Percentiles rank a stretch among this genome's conserved stretches.
Evolutionary conservation across 768 basidiomycete species (phyloP).

Genomic region (Hydnomerulius pinastri): DNA sequence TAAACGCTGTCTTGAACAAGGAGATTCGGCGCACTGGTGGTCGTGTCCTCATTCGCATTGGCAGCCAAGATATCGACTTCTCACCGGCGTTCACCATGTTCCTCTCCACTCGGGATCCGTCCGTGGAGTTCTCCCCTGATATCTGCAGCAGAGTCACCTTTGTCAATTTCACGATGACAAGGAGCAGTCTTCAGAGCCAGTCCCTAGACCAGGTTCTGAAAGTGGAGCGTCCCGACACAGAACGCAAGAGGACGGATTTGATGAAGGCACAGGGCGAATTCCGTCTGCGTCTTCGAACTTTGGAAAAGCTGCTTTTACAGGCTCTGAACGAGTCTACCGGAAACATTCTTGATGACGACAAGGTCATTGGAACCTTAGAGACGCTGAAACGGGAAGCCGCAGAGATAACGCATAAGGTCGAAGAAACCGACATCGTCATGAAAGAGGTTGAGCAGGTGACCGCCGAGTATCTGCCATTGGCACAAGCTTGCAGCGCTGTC

Average conservation of each 20-base stretch:
- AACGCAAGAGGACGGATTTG: slow-evolving; percentile 91
- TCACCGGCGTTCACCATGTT: slow-evolving; percentile 99
- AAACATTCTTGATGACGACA: slow-evolving; percentile 98
- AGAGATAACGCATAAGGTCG: slow-evolving; percentile 93
- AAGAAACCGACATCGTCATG: slow-evolving; percentile 96
- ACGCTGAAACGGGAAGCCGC: slow-evolving; percentile 95
- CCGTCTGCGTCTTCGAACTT: slow-evolving; percentile 84
- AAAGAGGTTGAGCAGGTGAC: slow-evolving; percentile 95
- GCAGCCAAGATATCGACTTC: slow-evolving; percentile 98
- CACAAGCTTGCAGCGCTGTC: slow-evolving; percentile 93
- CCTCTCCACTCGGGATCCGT: slow-evolving; percentile 94
- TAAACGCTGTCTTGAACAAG: slow-evolving; percentile 96
- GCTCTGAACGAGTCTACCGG: slow-evolving; percentile 96
- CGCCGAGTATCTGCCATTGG: slow-evolving; percentile 89
- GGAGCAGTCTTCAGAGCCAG: slow-evolving; percentile 97
- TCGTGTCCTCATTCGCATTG: slow-evolving; percentile 93
- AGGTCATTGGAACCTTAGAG: slow-evolving; percentile 95
- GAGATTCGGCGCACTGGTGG: slow-evolving; percentile 96
- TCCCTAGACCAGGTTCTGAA: slow-evolving; percentile 96
- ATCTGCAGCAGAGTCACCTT: slow-evolving; percentile 97
- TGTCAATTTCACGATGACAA: slow-evolving; percentile 98
- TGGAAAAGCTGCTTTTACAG: slow-evolving; percentile 91
- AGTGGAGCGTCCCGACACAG: slow-evolving; percentile 95
- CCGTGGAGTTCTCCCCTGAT: slow-evolving; percentile 96
- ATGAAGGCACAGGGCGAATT: slow-evolving; percentile 99